A percentile compares a stretch with the other conserved stretches of the same genome.
Evolutionary conservation across 1,284 basidiomycete species (phyloP).

Genomic region (Megacollybia platyphylla): DNA sequence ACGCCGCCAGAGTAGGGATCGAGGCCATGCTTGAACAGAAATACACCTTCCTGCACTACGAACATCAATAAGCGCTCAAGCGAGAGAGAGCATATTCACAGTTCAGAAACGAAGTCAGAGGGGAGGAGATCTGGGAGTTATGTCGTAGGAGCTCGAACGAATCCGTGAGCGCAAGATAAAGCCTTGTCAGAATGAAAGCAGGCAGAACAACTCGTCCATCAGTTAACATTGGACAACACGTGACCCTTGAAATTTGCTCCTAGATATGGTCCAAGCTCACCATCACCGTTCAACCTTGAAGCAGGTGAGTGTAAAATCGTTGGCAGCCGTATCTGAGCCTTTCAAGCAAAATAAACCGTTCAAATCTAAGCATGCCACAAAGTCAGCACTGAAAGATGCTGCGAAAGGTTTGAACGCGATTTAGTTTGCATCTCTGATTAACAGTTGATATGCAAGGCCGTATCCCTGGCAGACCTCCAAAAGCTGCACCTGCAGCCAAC

Average conservation of each 20-base stretch:
- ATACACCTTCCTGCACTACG: constrained; percentile 80
- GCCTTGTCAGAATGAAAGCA: constrained; percentile 27
- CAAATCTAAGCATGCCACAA: constrained; percentile 83
- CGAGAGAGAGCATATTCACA: constrained; percentile 13
- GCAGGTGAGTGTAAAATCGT: constrained; percentile 38
- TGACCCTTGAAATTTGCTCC: neutral
- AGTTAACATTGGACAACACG: neutral
- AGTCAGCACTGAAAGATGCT: constrained; percentile 67
- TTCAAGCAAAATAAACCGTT: constrained; percentile 75
- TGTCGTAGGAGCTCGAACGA: constrained; percentile 35
- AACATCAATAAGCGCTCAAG: constrained; percentile 3
- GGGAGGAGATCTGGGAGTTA: constrained; percentile 71
- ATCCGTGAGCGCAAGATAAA: constrained; percentile 36
- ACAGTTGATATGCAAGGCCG: neutral
- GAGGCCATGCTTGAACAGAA: constrained; percentile 56
- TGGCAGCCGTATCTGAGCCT: constrained; percentile 2
- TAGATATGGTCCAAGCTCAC: constrained; percentile 23
- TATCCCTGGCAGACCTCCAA: constrained; percentile 40
- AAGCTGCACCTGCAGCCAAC: constrained; percentile 26
- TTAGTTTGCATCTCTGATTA: neutral
- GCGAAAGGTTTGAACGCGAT: constrained; percentile 53
- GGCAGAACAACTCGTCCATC: constrained; percentile 13
- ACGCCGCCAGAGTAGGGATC: constrained; percentile 80
- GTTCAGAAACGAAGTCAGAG: constrained; percentile 62
- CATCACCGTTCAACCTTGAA: constrained; percentile 78